Percentiles rank a stretch among this genome's conserved stretches.
These are phyloP conservation scores for Amniculicola lignicola DNA, from an alignment of 495 filamentous ascomycete species.

Conservation along the genomic window DNA sequence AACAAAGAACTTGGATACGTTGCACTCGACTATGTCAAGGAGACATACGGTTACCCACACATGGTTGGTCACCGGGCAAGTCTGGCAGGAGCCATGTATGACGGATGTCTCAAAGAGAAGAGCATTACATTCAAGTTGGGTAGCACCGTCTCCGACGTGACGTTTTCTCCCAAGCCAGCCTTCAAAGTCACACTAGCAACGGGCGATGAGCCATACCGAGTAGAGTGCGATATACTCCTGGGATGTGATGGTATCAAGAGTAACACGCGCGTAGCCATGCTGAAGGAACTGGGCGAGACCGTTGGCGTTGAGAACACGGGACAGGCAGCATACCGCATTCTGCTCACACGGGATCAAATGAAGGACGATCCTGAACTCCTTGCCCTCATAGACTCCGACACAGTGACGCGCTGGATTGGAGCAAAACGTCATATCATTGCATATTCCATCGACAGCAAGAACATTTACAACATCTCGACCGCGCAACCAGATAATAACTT, in stretches of 20 bases:
- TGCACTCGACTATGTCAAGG: conserved; percentile 60
- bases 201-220: conserved; percentile 50
- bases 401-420: conserved; percentile 76
- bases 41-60: conserved; percentile 69
- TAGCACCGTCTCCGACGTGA: conserved; percentile 51
- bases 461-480: conserved; percentile 75
- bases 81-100: conserved; percentile 65
- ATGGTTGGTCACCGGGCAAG: conserved; percentile 75
- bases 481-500: conserved; percentile 73
- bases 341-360: conserved; percentile 68
- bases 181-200: conserved; percentile 59
- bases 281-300: conserved; percentile 52
- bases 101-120: conserved; percentile 61
- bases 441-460: conserved; percentile 70
- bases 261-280: conserved; percentile 51
- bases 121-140: conserved; percentile 70
- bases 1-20: conserved; percentile 68
- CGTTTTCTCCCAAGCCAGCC: conserved; percentile 51
- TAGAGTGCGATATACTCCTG: conserved; percentile 67
- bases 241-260: conserved; percentile 74
- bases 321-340: conserved; percentile 82
- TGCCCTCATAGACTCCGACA: conserved; percentile 61
- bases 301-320: conserved; percentile 66
- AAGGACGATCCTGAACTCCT: conserved; percentile 63
- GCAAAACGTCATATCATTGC: conserved; percentile 78